phyloP scores from a whole-genome alignment of 345 rosid species.

The Orychophragmus violaceus region DNA sequence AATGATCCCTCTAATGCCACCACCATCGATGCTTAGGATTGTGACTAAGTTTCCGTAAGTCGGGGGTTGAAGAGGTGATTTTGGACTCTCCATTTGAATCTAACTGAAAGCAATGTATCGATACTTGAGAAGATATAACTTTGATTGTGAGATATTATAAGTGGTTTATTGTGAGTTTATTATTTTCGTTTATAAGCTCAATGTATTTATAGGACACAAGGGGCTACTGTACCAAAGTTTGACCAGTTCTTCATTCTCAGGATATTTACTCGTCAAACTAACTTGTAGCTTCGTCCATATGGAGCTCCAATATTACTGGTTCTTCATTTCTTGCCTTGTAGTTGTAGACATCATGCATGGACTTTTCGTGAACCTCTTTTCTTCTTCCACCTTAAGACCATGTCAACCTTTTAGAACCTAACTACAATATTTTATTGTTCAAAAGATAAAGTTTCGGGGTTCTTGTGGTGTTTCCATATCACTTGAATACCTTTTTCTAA shows the following conservation, averaged over 20 bases:
- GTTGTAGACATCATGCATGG: not conserved
- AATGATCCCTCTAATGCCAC: slow-evolving; percentile 72
- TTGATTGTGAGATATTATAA: not conserved
- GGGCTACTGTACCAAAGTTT: not conserved
- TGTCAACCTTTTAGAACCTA: slow-evolving; percentile 8
- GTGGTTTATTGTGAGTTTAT: not conserved
- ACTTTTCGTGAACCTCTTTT: slow-evolving; percentile 8
- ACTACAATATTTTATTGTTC: not conserved
- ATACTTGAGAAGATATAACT: not conserved
- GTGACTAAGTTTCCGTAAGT: slow-evolving; percentile 48
- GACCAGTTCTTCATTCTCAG: slow-evolving; percentile 3
- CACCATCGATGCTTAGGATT: slow-evolving; percentile 74
- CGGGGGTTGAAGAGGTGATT: slow-evolving; percentile 52
- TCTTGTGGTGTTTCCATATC: not conserved
- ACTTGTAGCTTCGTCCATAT: not conserved
- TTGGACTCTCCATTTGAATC: slow-evolving; percentile 34
- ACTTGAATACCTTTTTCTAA: not conserved
- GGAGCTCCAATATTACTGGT: slow-evolving; percentile 1
- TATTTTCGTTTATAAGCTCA: not conserved
- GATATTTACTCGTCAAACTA: not conserved
- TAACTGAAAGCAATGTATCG: not conserved
- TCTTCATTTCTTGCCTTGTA: not conserved
- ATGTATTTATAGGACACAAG: slow-evolving; percentile 11
- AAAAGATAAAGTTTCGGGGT: not conserved
- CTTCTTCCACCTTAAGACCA: not conserved